Evolutionary conservation across 2,329 filamentous ascomycete species (phyloP), one percentile per base, ranked within the genome.

Genomic region (Aspergillus ustus): DNA sequence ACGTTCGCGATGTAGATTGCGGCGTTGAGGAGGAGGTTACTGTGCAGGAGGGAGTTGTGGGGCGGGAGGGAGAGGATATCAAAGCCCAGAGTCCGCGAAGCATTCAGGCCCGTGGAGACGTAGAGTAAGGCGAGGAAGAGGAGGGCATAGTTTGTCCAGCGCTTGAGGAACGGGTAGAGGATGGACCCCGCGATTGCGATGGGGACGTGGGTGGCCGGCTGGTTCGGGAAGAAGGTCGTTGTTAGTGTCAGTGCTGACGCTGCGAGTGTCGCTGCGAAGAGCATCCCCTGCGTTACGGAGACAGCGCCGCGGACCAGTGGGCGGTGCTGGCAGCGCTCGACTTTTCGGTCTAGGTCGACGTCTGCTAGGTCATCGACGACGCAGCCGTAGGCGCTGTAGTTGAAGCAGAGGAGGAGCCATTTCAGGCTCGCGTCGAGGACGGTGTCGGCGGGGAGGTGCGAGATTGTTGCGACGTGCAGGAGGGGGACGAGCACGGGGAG

Each of bases 321-420:
- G 2, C 55, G 55, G 7, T 43, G 25, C 25, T 37, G 55, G n/a
- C 19, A 40, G 13, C 55, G 55, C n/a, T 20, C 28, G 9, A 57
- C 54, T n/a, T 49, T 46, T 29, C 54, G 54, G 29, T 57, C 54
- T 3, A 50, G 44, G n/a, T 57, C 54, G 34, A 50, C 44, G 20
- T 57, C 54, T 6, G 43, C 28, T 19, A 49, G 40, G 45, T 57
- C 45, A 20, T 57, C 50, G 48, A 51, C 48, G 20, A 51, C 31
- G 31, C 48, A 51, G 22, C 13, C 6, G 75, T 63, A 0, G 66
- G 67, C 59, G 80, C 80, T 46, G 81, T 78, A 1, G 77, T 80
- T 17, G 25, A 31, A n/a, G 3, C 67, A 51, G 31, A 51, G 48
- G 13, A 31, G 48, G 48, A 51, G 66, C 77, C 77, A 80, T 59